Conservation (phyloP, 139 green algal genomes). For the Volvox africanus region DNA sequence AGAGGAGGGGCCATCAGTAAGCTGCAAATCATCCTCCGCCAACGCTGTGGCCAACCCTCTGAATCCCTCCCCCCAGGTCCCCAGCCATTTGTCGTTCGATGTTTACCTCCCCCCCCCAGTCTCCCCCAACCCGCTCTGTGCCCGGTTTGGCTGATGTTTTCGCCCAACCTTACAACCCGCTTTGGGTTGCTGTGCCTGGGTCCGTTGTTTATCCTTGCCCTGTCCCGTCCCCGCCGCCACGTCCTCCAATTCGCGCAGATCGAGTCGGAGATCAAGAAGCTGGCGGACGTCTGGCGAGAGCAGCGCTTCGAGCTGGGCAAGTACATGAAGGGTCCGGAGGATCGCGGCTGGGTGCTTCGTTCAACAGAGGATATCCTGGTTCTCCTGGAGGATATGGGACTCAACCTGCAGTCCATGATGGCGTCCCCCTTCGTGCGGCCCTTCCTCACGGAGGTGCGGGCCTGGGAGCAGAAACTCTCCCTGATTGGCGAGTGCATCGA, state of each 20-base stretch:
- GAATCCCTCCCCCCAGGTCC: too few species aligned
- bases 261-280: slow-evolving; percentile 88
- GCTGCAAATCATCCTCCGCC: too few species aligned
- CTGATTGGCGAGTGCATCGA: slow-evolving; percentile 89
- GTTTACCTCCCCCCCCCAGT: too few species aligned
- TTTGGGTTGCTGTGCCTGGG: background rate
- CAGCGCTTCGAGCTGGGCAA: slow-evolving; percentile 84
- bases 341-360: slow-evolving; percentile 82
- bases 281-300: slow-evolving; percentile 84
- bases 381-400: slow-evolving; percentile 88
- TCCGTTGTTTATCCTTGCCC: too few species aligned
- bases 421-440: slow-evolving; percentile 83
- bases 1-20: too few species aligned
- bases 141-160: too few species aligned
- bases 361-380: slow-evolving; percentile 82
- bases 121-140: too few species aligned
- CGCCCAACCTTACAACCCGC: too few species aligned
- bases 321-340: slow-evolving; percentile 80
- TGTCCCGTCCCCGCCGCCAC: too few species aligned
- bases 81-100: too few species aligned
- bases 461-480: slow-evolving; percentile 86
- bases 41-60: too few species aligned
- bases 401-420: slow-evolving; percentile 92
- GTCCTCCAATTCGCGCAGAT: slow-evolving; percentile 57
- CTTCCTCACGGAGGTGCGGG: slow-evolving; percentile 80